These are phyloP conservation scores for Paramecium pentaurelia DNA, from an alignment of 73 alveolate species.

Conservation along the genomic window DNA sequence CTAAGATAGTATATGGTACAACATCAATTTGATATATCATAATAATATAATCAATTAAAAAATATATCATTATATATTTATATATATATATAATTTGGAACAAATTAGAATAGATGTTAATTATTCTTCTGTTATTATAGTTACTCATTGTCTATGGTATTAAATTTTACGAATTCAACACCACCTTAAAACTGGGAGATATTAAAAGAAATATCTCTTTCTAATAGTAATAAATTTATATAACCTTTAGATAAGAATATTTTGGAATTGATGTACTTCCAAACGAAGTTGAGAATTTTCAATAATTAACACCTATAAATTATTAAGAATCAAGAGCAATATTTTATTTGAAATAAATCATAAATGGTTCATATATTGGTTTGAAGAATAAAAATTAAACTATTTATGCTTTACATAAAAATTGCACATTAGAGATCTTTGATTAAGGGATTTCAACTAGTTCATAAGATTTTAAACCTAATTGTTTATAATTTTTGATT, in stretches of 20 bases:
- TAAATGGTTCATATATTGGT: neutral
- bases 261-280: neutral
- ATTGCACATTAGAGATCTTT: neutral
- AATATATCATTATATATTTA: neutral
- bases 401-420: neutral
- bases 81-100: no score
- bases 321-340: neutral
- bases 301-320: neutral
- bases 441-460: no score
- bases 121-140: neutral
- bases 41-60: neutral
- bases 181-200: neutral
- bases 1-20: slow-evolving; percentile 11
- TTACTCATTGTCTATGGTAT: neutral
- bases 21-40: neutral
- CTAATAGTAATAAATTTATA: neutral
- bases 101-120: no score
- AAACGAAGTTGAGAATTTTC: neutral
- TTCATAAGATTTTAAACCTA: neutral
- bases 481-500: neutral
- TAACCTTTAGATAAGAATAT: neutral
- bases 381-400: neutral
- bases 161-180: neutral
- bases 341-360: neutral
- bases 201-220: neutral